phyloP scores from a whole-genome alignment of 2,329 filamentous ascomycete species.

The Aspergillus cejpii region DNA sequence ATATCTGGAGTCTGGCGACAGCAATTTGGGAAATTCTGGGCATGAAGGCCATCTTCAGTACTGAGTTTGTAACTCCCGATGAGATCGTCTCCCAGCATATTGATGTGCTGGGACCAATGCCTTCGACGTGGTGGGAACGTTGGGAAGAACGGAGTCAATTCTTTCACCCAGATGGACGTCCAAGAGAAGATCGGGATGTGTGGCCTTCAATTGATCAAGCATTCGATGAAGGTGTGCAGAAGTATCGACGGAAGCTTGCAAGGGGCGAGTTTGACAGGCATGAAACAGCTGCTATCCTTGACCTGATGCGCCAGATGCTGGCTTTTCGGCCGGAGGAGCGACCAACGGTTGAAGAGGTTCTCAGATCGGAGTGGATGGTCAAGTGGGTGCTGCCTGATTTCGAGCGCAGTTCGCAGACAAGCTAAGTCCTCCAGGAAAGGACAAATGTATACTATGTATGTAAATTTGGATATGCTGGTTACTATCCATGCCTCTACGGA shows the following conservation, averaged over 20 bases:
- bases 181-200: conserved; percentile 10
- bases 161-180: conserved; percentile 10
- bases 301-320: conserved; percentile 31
- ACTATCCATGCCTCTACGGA: too few relatives aligned
- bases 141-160: conserved; percentile 15
- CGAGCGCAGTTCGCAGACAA: too few relatives aligned
- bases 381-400: conserved; percentile 28
- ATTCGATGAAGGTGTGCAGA: conserved; percentile 17
- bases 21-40: conserved; percentile 27
- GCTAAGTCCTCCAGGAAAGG: too few relatives aligned
- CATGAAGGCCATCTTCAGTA: conserved; percentile 20
- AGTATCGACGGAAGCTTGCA: conserved; percentile 10
- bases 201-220: conserved; percentile 14
- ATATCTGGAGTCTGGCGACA: conserved; percentile 25
- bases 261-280: conserved; percentile 15
- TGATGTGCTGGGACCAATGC: conserved; percentile 17
- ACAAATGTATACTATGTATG: too few relatives aligned
- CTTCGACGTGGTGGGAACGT: conserved; percentile 13
- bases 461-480: too few relatives aligned
- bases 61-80: conserved; percentile 7
- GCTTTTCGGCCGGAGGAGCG: conserved; percentile 25
- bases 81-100: conserved; percentile 11
- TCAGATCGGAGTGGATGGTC: conserved; percentile 32
- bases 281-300: conserved; percentile 22
- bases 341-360: conserved; percentile 24